A percentile compares a stretch with the other conserved stretches of the same genome.
Conservation (phyloP, 768 basidiomycete species). For the Lactarius sp. region DNA sequence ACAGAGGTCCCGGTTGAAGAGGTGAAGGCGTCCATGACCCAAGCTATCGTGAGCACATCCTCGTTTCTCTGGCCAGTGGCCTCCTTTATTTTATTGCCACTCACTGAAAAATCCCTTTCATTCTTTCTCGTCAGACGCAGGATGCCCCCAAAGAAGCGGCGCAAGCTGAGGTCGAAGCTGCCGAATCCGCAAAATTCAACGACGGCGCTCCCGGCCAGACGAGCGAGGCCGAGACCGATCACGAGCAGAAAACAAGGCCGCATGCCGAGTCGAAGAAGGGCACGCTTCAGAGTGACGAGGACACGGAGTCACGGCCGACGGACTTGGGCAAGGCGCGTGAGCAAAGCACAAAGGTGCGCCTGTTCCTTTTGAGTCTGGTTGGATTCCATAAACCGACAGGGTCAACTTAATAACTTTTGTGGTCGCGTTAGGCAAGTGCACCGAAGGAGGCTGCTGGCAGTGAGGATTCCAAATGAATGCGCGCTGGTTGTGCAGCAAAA, state of each 20-base stretch:
- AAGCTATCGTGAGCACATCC: slow-evolving; percentile 24
- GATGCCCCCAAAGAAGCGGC: slow-evolving; percentile 29
- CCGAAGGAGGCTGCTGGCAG: slow-evolving; percentile 6
- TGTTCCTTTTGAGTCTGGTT: not conserved
- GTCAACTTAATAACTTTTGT: not conserved
- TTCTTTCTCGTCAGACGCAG: slow-evolving; percentile 19
- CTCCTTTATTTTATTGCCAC: too few species aligned
- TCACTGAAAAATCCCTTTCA: not conserved
- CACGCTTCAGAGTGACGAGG: slow-evolving; percentile 24
- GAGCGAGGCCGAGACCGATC: slow-evolving; percentile 26
- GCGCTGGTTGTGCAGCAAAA: slow-evolving; percentile 6
- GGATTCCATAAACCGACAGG: not conserved
- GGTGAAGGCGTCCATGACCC: slow-evolving; percentile 28
- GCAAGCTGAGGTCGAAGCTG: slow-evolving; percentile 25
- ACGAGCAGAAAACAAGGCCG: slow-evolving; percentile 28
- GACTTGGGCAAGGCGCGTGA: slow-evolving; percentile 25
- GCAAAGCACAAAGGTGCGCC: slow-evolving; percentile 18
- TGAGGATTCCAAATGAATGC: not conserved
- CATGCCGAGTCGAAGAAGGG: slow-evolving; percentile 19
- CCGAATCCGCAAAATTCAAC: slow-evolving; percentile 18
- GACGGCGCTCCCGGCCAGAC: slow-evolving; percentile 27
- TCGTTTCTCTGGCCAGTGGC: not conserved
- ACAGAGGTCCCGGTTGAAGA: slow-evolving; percentile 29
- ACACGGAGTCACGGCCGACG: slow-evolving; percentile 19
- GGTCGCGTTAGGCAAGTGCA: not conserved